These are phyloP conservation scores for Macrolepiota fuliginosa DNA, from an alignment of 768 basidiomycete genomes.

Conservation along the genomic window DNA sequence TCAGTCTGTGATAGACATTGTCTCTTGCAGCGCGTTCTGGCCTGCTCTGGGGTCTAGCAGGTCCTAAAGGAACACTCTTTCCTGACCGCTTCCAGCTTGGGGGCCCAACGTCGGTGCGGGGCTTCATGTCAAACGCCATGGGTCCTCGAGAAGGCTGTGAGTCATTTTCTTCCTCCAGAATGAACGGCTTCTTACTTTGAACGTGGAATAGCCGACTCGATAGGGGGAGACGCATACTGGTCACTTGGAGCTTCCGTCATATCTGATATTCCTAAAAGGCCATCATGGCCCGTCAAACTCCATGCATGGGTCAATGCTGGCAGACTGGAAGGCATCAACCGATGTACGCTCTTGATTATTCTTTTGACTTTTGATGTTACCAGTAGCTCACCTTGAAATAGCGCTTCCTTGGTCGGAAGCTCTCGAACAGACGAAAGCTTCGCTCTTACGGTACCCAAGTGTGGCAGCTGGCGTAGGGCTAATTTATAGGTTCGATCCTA, in stretches of 20 bases:
- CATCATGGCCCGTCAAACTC: slow-evolving; percentile 82
- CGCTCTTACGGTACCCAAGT: not conserved
- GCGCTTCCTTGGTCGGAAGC: slow-evolving; percentile 6
- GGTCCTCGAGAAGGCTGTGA: slow-evolving; percentile 75
- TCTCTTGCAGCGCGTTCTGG: slow-evolving; percentile 76
- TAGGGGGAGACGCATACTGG: slow-evolving; percentile 84
- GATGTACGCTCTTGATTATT: slow-evolving; percentile 39
- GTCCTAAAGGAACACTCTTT: slow-evolving; percentile 47
- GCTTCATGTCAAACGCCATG: slow-evolving; percentile 72
- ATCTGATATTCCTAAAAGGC: slow-evolving; percentile 66
- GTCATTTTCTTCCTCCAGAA: slow-evolving; percentile 16
- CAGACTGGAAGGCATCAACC: slow-evolving; percentile 58
- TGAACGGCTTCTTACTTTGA: not conserved
- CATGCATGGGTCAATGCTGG: slow-evolving; percentile 85
- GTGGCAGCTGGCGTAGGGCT: slow-evolving; percentile 81
- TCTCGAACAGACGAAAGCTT: not conserved
- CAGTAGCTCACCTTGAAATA: slow-evolving; percentile 1
- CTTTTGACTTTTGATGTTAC: not conserved
- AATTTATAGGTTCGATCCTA: slow-evolving; percentile 78
- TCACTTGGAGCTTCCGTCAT: slow-evolving; percentile 74
- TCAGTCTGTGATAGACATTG: slow-evolving; percentile 47
- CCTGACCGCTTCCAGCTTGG: slow-evolving; percentile 92
- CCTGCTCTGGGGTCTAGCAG: slow-evolving; percentile 58
- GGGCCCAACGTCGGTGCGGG: slow-evolving; percentile 82
- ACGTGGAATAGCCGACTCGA: slow-evolving; percentile 61